Evolutionary conservation across 352 stramenopile species (phyloP).

Genomic region (Thraustotheca clavata): DNA sequence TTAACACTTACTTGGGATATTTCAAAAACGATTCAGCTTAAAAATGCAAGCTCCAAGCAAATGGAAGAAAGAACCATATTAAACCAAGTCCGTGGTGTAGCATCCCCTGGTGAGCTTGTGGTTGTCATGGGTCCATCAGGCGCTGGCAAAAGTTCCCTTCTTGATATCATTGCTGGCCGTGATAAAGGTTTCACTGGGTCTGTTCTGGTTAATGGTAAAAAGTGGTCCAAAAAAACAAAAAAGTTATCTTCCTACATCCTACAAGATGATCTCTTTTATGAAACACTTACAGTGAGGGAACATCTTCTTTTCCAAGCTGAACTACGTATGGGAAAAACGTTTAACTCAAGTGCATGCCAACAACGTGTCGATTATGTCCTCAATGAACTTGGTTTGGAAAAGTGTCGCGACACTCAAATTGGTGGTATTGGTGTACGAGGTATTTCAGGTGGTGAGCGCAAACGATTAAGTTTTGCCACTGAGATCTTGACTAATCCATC

Average conservation of each 20-base stretch:
- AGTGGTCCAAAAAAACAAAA: slow-evolving; percentile 29
- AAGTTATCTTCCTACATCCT: slow-evolving; percentile 66
- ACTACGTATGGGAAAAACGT: slow-evolving; percentile 39
- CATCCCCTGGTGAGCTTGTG: slow-evolving; percentile 25
- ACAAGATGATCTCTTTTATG: slow-evolving; percentile 85
- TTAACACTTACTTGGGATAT: slow-evolving; percentile 30
- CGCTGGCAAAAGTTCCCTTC: slow-evolving; percentile 39
- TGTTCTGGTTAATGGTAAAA: slow-evolving; percentile 33
- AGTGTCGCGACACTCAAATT: slow-evolving; percentile 33
- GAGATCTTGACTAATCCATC: slow-evolving; percentile 66
- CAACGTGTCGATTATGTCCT: slow-evolving; percentile 30
- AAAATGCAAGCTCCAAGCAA: slow-evolving; percentile 32
- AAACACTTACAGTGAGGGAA: slow-evolving; percentile 77
- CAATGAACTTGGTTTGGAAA: slow-evolving; percentile 34
- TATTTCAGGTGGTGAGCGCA: slow-evolving; percentile 59
- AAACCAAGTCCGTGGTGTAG: slow-evolving; percentile 27
- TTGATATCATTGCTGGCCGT: slow-evolving; percentile 38
- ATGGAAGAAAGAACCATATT: slow-evolving; percentile 35
- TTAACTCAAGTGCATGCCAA: slow-evolving; percentile 16
- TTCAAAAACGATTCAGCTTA: slow-evolving; percentile 26
- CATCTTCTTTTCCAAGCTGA: slow-evolving; percentile 67
- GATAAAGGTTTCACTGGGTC: slow-evolving; percentile 39
- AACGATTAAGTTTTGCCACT: slow-evolving; percentile 68
- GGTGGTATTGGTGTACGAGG: slow-evolving; percentile 32
- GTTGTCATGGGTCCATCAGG: slow-evolving; percentile 51